phyloP scores from a whole-genome alignment of 2,329 filamentous ascomycete species.

The Metarhizium anisopliae region DNA sequence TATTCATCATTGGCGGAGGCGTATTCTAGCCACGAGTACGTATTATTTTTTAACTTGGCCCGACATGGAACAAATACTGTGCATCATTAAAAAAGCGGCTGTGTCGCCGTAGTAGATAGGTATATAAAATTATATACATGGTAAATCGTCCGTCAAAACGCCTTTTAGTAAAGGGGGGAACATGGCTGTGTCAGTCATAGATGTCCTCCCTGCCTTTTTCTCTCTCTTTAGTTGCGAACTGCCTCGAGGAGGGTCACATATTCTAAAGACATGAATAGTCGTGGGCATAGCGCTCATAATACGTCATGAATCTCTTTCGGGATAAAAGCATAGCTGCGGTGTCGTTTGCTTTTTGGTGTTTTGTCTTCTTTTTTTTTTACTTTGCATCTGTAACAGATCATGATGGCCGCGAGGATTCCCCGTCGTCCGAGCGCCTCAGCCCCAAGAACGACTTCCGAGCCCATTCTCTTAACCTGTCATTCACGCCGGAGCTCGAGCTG shows the following conservation, averaged over 20 bases:
- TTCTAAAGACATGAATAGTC: background rate
- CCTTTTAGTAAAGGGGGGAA: background rate
- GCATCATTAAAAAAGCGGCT: background rate
- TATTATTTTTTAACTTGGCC: background rate
- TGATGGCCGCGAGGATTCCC: background rate
- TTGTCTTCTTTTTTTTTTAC: background rate
- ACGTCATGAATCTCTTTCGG: background rate
- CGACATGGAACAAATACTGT: background rate
- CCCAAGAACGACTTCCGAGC: constrained; percentile 22
- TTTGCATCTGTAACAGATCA: background rate
- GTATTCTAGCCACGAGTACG: constrained; percentile 46
- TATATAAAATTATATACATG: constrained; percentile 1
- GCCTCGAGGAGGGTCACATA: background rate
- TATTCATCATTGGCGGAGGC: constrained; percentile 97
- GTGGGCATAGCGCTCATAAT: constrained; percentile 1
- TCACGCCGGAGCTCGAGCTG: constrained; percentile 12
- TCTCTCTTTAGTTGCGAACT: no score
- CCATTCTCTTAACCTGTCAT: constrained; percentile 24
- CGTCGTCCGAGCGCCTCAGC: constrained; percentile 10
- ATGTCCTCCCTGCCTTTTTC: background rate
- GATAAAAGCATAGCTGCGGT: background rate
- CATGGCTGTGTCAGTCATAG: background rate
- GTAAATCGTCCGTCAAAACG: background rate
- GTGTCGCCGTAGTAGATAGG: background rate
- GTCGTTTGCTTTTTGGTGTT: background rate